phyloP scores from a whole-genome alignment of 2,329 filamentous ascomycete species.

The Capronia coronata region DNA sequence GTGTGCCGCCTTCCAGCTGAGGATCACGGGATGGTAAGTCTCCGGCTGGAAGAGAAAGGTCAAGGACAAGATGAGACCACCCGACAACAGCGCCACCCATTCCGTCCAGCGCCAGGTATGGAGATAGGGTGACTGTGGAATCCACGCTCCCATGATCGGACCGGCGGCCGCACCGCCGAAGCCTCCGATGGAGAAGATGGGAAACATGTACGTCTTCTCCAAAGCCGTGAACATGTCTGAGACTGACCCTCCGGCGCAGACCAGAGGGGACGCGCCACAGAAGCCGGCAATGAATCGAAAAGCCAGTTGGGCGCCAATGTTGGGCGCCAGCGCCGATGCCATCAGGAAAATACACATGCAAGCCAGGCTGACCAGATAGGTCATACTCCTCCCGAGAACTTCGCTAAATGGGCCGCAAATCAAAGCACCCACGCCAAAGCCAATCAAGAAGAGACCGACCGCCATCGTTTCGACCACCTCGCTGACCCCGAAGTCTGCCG shows the following conservation, averaged over 20 bases:
- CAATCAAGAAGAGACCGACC: slow-evolving; percentile 39
- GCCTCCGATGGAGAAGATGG: slow-evolving; percentile 43
- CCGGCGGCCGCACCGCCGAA: slow-evolving; percentile 32
- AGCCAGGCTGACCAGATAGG: slow-evolving; percentile 44
- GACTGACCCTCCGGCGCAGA: slow-evolving; percentile 43
- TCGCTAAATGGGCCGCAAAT: slow-evolving; percentile 47
- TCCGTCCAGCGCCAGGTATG: slow-evolving; percentile 45
- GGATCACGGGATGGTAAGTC: slow-evolving; percentile 44
- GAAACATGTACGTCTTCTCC: slow-evolving; percentile 47
- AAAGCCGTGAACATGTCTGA: slow-evolving; percentile 44
- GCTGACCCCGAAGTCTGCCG: slow-evolving; percentile 39
- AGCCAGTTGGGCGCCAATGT: slow-evolving; percentile 42
- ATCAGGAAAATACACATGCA: slow-evolving; percentile 48
- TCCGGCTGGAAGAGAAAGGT: slow-evolving; percentile 45
- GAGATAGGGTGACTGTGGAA: slow-evolving; percentile 32
- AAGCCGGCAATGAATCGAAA: slow-evolving; percentile 50
- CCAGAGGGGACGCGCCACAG: slow-evolving; percentile 42
- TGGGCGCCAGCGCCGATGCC: slow-evolving; percentile 43
- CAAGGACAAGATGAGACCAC: slow-evolving; percentile 31
- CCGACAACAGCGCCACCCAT: slow-evolving; percentile 41
- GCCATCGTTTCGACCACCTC: slow-evolving; percentile 42
- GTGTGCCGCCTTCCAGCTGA: slow-evolving; percentile 42
- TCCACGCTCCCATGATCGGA: slow-evolving; percentile 43
- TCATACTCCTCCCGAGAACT: slow-evolving; percentile 44
- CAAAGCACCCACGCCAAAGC: slow-evolving; percentile 46